Evolutionary conservation across 139 green algal genomes (phyloP), one percentile per base, ranked within the genome.

Genomic region (Asterochloris sp.): DNA sequence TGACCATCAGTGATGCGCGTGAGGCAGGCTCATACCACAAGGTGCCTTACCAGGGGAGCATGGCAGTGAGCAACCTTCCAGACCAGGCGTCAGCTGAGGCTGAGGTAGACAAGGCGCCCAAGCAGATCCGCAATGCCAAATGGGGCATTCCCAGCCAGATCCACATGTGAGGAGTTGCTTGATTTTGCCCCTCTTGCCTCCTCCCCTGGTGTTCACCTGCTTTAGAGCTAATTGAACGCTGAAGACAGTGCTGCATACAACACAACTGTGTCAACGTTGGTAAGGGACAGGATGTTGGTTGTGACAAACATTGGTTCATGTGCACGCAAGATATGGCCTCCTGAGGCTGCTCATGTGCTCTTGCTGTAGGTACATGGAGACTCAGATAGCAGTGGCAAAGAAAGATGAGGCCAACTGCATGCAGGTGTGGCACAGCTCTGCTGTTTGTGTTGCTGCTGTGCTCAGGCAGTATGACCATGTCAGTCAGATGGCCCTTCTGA

Each of bases 131-230:
- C 12, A 24, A 28, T 12, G 75, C 54, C 62, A 73, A 13, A 21
- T 81, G 77, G 77, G 14, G 11, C 13, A 13, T 81, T 19, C 77
- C 77, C 24, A 73, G 73, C 11, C 86, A 90, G 86, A 82, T 85
- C 78, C 86, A 90, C 71, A 77, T 90, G 23, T 89, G n/a, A n/a
- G 63, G 63, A 14, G 63, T 69, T 16, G 16, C 63, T 69, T 16
- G 63, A 69, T 16, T 69, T 16, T 24, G 63, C 16, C 16, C 63
- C 63, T 69, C 63, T 16, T 14, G 63, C 63, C 16, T 69, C 16
- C 16, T 16, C 14, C 16, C 14, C 63, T 69, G 14, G 63, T 14
- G n/a, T n/a, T n/a, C n/a, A n/a, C n/a, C n/a, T n/a, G n/a, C n/a
- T n/a, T n/a, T n/a, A n/a, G n/a, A n/a, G n/a, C n/a, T n/a, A n/a